Percentiles rank a stretch among this genome's conserved stretches.
phyloP scores from a whole-genome alignment of 768 basidiomycete species.

The Calvatia gigantea region DNA sequence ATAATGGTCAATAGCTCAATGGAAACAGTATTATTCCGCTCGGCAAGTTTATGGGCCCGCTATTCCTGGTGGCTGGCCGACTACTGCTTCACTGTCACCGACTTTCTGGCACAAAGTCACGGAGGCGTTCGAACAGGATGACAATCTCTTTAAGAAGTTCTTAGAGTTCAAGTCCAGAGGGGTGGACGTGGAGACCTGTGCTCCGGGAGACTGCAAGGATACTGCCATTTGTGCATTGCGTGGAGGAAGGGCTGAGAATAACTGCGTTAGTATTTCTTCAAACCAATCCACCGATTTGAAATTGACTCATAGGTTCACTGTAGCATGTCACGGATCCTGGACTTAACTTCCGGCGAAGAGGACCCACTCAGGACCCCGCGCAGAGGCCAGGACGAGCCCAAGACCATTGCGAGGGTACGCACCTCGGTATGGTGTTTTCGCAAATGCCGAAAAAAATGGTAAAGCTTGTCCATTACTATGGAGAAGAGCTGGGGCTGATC shows the following conservation, averaged over 20 bases:
- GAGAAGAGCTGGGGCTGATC: neutral
- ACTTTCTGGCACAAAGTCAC: conserved; percentile 63
- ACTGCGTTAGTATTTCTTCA: conserved; percentile 31
- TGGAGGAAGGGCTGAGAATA: conserved; percentile 38
- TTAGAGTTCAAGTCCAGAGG: conserved; percentile 42
- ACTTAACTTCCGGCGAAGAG: conserved; percentile 21
- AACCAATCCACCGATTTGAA: neutral
- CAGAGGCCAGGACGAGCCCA: conserved; percentile 14
- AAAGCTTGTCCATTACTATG: neutral
- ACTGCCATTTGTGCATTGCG: conserved; percentile 41
- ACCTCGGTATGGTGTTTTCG: conserved; percentile 25
- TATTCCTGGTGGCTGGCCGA: conserved; percentile 30
- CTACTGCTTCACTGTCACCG: conserved; percentile 38
- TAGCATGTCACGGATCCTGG: conserved; percentile 20
- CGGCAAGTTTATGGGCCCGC: conserved; percentile 47
- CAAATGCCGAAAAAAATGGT: conserved; percentile 14
- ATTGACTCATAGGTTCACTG: neutral
- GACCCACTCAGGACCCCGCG: conserved; percentile 1
- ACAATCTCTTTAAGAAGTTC: conserved; percentile 42
- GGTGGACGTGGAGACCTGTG: conserved; percentile 29
- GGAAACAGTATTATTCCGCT: conserved; percentile 56
- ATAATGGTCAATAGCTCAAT: conserved; percentile 31
- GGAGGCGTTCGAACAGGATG: conserved; percentile 45
- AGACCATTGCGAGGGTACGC: conserved; percentile 28
- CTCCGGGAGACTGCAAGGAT: conserved; percentile 32